Evolutionary conservation across 352 stramenopile species (phyloP), one percentile per base, ranked within the genome.

Genomic region (Phytophthora boehmeriae): DNA sequence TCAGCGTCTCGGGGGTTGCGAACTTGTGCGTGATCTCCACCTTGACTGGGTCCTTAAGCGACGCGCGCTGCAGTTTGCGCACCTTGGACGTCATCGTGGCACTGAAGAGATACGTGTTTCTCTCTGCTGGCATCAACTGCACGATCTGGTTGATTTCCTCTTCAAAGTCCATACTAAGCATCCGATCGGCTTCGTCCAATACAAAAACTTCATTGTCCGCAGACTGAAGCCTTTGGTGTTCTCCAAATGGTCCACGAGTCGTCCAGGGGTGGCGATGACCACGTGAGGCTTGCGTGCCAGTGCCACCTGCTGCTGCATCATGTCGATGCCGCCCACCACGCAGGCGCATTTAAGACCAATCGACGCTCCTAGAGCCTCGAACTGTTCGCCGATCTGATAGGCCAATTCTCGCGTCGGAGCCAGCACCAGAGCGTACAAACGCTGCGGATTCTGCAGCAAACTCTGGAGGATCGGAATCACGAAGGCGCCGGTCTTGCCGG

Each of bases 51-150:
- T 99, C 90, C 32, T 92, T 88, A 22, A 99, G 89, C 57, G 92
- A 99, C 19, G 97, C 97, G 20, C 97, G 84, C 75, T 99, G 96
- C 45, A 99, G 75, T 74, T 99, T 99, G 56, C 93, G 85, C 16
- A 99, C 97, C 68, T 99, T 99, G 36, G 86, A 97, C 19, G 98
- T 99, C 97, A 99, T 99, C 5, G 97, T 99, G n/a, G 97, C 97
- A 71, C 86, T 98, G 73, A 99, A 99, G 2, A 99, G 83, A 76
- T 98, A 98, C n/a, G 98, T 99, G 53, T 91, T 88, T 23, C 98
- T 83, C 20, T 92, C 93, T 44, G 69, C 72, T n/a, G 82, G 97
- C 68, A 99, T 98, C 27, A 98, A 83, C 59, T 98, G 84, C 49
- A 99, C 75, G 65, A 99, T 98, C 69, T 99, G 90, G 77, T 99